Evolutionary conservation across 2,329 filamentous ascomycete genomes (phyloP).

Genomic region (Aspergillus pseudoterreus): DNA sequence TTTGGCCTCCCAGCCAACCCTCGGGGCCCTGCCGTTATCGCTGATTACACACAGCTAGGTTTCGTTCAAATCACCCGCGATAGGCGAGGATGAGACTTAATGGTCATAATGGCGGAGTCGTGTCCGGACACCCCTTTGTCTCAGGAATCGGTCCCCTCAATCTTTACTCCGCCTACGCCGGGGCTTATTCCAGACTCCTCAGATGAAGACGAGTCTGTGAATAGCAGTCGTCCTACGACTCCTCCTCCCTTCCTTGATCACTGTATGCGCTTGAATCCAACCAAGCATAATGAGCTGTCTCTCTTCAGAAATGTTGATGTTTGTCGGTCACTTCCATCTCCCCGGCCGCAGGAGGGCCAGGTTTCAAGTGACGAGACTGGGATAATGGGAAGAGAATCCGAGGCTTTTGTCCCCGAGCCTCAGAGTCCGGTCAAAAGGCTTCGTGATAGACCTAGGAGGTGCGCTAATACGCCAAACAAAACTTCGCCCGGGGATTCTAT

Average conservation of each 20-base stretch:
- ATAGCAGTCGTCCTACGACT: conserved; percentile 1
- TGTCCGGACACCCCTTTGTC: conserved; percentile 19
- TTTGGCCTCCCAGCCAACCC: too few species aligned
- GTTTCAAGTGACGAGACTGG: too few species aligned
- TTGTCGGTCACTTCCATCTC: too few species aligned
- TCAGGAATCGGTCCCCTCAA: conserved; percentile 12
- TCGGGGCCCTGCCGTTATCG: too few species aligned
- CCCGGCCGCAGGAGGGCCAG: too few species aligned
- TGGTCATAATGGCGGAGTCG: neutral
- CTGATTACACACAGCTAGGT: too few species aligned
- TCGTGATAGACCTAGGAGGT: neutral
- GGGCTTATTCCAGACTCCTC: conserved; percentile 8
- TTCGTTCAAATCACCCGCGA: too few species aligned
- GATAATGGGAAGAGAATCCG: too few species aligned
- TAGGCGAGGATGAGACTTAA: too few species aligned
- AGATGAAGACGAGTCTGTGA: conserved; percentile 5
- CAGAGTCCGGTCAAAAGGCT: neutral
- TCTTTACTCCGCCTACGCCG: conserved; percentile 5
- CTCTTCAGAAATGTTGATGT: too few species aligned
- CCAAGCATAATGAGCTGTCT: too few species aligned
- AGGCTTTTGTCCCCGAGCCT: too few species aligned
- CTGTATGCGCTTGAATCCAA: neutral
- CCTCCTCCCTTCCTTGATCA: conserved; percentile 2
- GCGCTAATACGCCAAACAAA: neutral
- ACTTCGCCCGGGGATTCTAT: conserved; percentile 16